Evolutionary conservation across 2,329 filamentous ascomycete species (phyloP).

Genomic region (Alternaria panax): DNA sequence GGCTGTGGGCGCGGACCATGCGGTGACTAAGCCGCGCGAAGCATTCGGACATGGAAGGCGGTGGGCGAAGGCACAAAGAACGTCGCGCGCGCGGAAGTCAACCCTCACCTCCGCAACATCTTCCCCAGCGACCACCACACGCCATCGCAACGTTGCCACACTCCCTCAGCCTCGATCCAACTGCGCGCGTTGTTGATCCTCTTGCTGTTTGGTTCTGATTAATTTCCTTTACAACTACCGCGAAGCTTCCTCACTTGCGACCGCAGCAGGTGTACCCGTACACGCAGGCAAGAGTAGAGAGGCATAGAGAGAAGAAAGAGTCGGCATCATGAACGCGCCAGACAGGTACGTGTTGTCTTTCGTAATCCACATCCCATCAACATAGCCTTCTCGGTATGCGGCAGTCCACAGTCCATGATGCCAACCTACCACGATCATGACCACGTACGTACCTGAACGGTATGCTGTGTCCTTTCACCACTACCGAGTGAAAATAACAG

Average conservation of each 20-base stretch:
- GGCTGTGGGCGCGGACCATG: not conserved
- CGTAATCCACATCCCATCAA: not conserved
- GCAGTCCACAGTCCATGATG: constrained; percentile 6
- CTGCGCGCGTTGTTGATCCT: not conserved
- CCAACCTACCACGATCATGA: not conserved
- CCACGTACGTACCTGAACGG: constrained; percentile 4
- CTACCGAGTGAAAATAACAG: constrained; percentile 1
- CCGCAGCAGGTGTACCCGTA: constrained; percentile 2
- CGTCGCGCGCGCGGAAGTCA: constrained; percentile 12
- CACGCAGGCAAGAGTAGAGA: constrained; percentile 3
- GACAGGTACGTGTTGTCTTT: constrained; percentile 41
- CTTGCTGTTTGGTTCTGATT: not conserved
- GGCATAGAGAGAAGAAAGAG: constrained; percentile 11
- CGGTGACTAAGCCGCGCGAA: constrained; percentile 11
- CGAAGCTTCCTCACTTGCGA: constrained; percentile 4
- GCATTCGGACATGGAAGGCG: constrained; percentile 14
- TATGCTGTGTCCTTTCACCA: constrained; percentile 10
- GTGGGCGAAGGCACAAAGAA: constrained; percentile 30
- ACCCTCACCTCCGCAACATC: constrained; percentile 17
- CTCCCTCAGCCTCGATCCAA: not conserved
- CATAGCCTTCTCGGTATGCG: constrained; percentile 10
- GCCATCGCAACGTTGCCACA: not conserved
- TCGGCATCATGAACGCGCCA: constrained; percentile 47
- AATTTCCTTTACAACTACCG: not conserved
- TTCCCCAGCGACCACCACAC: constrained; percentile 3